A percentile compares a stretch with the other conserved stretches of the same genome.
These are phyloP conservation scores for Puccinia polysora DNA, from an alignment of 1,284 basidiomycete genomes.

Conservation along the genomic window DNA sequence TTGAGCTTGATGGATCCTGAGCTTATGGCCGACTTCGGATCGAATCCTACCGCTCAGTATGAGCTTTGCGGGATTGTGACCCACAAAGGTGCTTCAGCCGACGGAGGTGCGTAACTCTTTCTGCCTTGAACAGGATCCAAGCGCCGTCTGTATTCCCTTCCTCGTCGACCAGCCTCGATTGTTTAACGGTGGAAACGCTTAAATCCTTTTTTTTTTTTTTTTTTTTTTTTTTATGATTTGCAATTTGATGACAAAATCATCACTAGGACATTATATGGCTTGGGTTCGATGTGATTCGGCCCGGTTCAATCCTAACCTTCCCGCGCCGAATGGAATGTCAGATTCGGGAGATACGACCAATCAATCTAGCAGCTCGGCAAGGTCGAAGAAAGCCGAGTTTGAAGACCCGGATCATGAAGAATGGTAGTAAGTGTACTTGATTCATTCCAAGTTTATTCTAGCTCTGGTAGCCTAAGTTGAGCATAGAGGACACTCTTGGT, in stretches of 20 bases:
- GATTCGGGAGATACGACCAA: too few relatives aligned
- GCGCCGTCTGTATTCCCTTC: slow-evolving; percentile 23
- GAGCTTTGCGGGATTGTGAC: slow-evolving; percentile 87
- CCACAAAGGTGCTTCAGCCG: slow-evolving; percentile 91
- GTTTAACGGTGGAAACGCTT: not conserved
- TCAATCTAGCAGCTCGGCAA: slow-evolving; percentile 5
- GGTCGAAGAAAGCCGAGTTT: slow-evolving; percentile 1
- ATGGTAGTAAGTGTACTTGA: slow-evolving; percentile 20
- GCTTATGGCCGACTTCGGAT: slow-evolving; percentile 66
- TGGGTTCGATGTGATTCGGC: slow-evolving; percentile 44
- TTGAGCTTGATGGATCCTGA: slow-evolving; percentile 63
- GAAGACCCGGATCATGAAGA: slow-evolving; percentile 42
- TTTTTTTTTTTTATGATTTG: not conserved
- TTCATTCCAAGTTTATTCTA: too few relatives aligned
- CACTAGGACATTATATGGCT: slow-evolving; percentile 45
- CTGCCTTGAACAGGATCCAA: slow-evolving; percentile 36
- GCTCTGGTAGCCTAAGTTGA: too few relatives aligned
- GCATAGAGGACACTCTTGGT: too few relatives aligned
- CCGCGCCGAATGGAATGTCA: slow-evolving; percentile 30
- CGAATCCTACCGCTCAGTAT: slow-evolving; percentile 71
- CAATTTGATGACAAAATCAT: not conserved
- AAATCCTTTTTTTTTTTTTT: not conserved
- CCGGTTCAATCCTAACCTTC: slow-evolving; percentile 38
- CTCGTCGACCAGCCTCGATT: not conserved
- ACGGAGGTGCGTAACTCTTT: slow-evolving; percentile 65